These are phyloP conservation scores for Phascolomyces articulosus DNA, from an alignment of 371 early-diverging fungal species.

Conservation along the genomic window DNA sequence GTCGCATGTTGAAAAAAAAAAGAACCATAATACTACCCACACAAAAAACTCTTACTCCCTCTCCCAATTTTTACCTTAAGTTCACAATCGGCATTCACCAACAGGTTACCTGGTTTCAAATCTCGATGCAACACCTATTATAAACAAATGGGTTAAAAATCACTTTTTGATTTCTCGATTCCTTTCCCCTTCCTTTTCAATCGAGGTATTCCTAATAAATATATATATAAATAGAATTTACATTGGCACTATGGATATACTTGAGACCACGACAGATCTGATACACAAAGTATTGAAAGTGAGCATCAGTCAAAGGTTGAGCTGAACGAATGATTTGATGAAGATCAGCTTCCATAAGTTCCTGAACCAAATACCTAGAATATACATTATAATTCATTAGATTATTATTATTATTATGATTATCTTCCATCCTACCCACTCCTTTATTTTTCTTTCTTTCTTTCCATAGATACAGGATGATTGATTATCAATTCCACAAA, in stretches of 20 bases:
- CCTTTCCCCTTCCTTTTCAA: no score
- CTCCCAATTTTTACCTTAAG: constrained; percentile 66
- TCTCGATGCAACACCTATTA: constrained; percentile 85
- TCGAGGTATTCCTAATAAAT: no score
- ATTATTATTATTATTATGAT: background rate
- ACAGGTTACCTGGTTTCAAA: constrained; percentile 94
- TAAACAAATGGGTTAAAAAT: background rate
- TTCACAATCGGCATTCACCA: constrained; percentile 98
- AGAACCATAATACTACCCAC: no score
- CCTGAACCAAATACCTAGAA: constrained; percentile 80
- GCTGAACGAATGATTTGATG: constrained; percentile 97
- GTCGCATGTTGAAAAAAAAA: background rate
- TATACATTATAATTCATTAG: background rate
- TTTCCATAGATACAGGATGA: no score
- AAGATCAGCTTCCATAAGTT: constrained; percentile 98
- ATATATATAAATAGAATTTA: no score
- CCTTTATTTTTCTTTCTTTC: background rate
- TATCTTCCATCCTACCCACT: background rate
- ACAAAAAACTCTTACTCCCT: no score
- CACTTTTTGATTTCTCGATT: no score
- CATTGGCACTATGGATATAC: constrained; percentile 98
- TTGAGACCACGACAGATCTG: constrained; percentile 97
- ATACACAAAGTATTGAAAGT: constrained; percentile 98
- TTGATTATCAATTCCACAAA: no score
- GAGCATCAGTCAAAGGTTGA: constrained; percentile 95